Base-by-base conservation (phyloP, 73 alveolate genomes). In the Uronychia setigera region DNA sequence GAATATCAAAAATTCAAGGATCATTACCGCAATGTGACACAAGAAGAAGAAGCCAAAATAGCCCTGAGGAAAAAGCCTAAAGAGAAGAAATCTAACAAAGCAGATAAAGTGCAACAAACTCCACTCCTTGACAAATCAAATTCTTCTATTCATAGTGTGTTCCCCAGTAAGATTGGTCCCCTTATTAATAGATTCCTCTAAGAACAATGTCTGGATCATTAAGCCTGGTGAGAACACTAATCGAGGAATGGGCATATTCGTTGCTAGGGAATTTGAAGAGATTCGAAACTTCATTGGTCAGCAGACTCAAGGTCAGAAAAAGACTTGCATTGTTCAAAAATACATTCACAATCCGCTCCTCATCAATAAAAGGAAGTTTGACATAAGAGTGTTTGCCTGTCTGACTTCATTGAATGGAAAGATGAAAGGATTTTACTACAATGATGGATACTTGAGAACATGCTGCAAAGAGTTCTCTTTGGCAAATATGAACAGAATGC, bases 261-360 rank as follows among this genome's bases (percentile, higher is more conserved):
- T 91, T 29, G 31, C 91, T 29, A 78, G 81, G 19, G 58, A 74
- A 67, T 60, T 87, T 11, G 29, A 57, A 29, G 92, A 91, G 58
- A 91, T 91, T 26, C 25, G 81, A 60, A 31, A 78, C 28, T 76
- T 90, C 14, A 11, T 91, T 29, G 78, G 34, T 27, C 78, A 86
- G 30, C 29, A 35, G 11, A 86, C 81, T 33, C 19, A 29, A 27
- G 67, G 67, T 11, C 1, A 80, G 0, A 33, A 74, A 30, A 78
- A 91, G 57, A 94, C 99, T 26, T 92, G 79, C 46, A 97, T 98
- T 35, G 85, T 98, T n/a, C 96, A 98, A 83, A 95, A 97, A 90
- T 98, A 98, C 87, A 94, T 98, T 77, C 98, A 97, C 35, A 97
- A 96, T 78, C 99, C 99, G 0, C 86, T 97, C 60, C 92, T 98